Evolutionary conservation across 768 basidiomycete genomes (phyloP), one percentile per base, ranked within the genome.

Genomic region (Auricularia heimuer): DNA sequence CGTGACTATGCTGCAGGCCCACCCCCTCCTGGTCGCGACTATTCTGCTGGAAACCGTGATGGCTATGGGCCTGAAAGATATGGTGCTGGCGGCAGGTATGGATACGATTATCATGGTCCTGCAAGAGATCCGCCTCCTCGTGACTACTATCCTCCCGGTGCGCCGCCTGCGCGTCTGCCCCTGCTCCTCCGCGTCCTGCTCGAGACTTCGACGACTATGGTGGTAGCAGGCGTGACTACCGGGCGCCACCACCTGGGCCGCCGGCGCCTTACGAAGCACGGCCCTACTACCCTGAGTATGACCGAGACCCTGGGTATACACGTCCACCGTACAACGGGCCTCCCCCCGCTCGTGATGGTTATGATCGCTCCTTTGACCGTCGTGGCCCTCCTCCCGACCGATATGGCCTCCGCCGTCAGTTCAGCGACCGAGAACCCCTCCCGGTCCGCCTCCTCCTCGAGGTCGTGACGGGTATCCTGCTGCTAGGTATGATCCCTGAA

Each of bases 161-260:
- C 58, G 47, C 33, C 63, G 47, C 33, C 45, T 54, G 77, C 89
- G 39, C 35, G 56, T 62, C 63, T 87, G 65, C 85, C 64, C 77
- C 79, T 14, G 84, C 83, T 18, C 76, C 62, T 24, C 33, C 63
- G 54, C 45, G 47, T 54, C 77, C 89, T 62, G 82, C 87, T 16
- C 80, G 88, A 68, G 89, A 89, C 11, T 84, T 83, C 70, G 79
- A 87, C 45, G 89, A 90, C 65, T 85, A 87, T 74, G 86, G 85
- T 14, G 39, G 29, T 29, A 29, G 39, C 68, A 81, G 86, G 70
- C 61, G 68, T 11, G 69, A 71, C 54, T 70, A 73, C 69, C 81
- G 87, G 58, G 87, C 82, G 64, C 74, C 79, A 67, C 76, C 77
- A n/a, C 73, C 80, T 39, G 75, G 81, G 4, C 80, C 78, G 18